phyloP scores from a whole-genome alignment of 2,329 filamentous ascomycete genomes.

The Paracorniculantispora psalliotae region DNA sequence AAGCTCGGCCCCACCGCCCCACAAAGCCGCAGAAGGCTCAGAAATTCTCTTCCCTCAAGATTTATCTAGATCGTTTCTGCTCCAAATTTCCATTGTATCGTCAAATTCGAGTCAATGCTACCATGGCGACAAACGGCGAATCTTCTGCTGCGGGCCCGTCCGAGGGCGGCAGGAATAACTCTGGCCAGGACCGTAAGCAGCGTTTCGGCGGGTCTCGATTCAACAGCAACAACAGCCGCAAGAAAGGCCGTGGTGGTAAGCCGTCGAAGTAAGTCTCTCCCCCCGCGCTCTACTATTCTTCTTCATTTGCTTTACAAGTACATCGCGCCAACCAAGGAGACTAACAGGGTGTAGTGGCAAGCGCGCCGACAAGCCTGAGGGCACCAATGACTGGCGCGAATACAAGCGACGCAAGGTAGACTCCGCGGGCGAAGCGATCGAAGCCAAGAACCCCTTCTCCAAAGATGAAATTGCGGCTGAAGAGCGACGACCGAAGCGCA shows the following conservation, averaged over 20 bases:
- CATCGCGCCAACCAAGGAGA: conserved; percentile 8
- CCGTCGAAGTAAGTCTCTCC: conserved; percentile 6
- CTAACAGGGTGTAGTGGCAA: conserved; percentile 9
- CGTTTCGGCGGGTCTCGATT: conserved; percentile 5
- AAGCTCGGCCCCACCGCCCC: conserved; percentile 2
- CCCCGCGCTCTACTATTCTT: not conserved
- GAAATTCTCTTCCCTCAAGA: conserved; percentile 8
- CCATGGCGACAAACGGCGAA: conserved; percentile 12
- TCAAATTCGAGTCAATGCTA: conserved; percentile 6
- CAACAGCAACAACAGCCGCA: conserved; percentile 10
- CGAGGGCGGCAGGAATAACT: not conserved
- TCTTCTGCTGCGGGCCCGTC: conserved; percentile 9
- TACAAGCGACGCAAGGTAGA: conserved; percentile 38
- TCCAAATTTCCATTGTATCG: not conserved
- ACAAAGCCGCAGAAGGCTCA: not conserved
- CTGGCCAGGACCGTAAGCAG: conserved; percentile 10
- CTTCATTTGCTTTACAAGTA: not conserved
- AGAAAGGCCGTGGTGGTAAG: conserved; percentile 2
- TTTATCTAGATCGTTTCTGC: not conserved
- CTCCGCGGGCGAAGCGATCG: conserved; percentile 29
- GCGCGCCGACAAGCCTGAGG: conserved; percentile 32
- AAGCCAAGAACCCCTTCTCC: conserved; percentile 42
- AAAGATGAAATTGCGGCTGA: conserved; percentile 86
- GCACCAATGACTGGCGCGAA: conserved; percentile 35
- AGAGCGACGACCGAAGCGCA: conserved; percentile 84